Percentiles rank a stretch among this genome's conserved stretches.
Conservation (phyloP, 2,329 filamentous ascomycete genomes). For the Mycosphaerella sp. region DNA sequence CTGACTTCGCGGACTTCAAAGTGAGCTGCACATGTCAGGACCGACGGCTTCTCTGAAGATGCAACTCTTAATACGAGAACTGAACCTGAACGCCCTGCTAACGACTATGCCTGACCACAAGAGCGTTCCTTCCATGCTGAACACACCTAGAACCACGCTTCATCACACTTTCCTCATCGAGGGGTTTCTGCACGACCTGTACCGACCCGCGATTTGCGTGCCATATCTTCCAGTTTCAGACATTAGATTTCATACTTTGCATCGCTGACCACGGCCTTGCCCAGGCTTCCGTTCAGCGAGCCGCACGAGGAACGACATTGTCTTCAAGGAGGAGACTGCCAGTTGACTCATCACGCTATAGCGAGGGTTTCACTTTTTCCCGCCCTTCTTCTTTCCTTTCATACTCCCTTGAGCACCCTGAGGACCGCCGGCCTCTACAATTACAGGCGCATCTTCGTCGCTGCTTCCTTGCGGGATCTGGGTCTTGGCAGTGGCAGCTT, state of each 20-base stretch:
- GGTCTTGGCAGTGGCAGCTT: slow-evolving; percentile 13
- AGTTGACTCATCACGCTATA: too few relatives aligned
- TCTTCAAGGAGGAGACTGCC: not conserved
- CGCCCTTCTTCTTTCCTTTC: slow-evolving; percentile 53
- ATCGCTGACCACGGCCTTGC: not conserved
- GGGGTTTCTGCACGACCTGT: too few relatives aligned
- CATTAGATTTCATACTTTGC: not conserved
- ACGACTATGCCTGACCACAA: not conserved
- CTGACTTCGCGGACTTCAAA: not conserved
- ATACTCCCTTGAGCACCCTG: slow-evolving; percentile 35
- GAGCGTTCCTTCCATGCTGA: not conserved
- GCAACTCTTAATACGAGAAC: not conserved
- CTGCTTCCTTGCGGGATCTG: slow-evolving; percentile 37
- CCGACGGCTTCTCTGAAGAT: not conserved
- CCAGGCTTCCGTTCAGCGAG: not conserved
- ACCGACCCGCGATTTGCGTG: not conserved
- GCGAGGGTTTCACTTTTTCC: slow-evolving; percentile 44
- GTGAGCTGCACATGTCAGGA: not conserved
- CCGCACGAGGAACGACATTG: not conserved
- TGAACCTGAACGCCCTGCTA: not conserved
- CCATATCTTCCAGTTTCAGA: not conserved
- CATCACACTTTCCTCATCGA: not conserved
- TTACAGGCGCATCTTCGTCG: slow-evolving; percentile 63
- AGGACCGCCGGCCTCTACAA: slow-evolving; percentile 61
- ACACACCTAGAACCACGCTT: not conserved